Evolutionary conservation across 148 eudicot species (phyloP).

Genomic region (Rhododendron ferrugineum): DNA sequence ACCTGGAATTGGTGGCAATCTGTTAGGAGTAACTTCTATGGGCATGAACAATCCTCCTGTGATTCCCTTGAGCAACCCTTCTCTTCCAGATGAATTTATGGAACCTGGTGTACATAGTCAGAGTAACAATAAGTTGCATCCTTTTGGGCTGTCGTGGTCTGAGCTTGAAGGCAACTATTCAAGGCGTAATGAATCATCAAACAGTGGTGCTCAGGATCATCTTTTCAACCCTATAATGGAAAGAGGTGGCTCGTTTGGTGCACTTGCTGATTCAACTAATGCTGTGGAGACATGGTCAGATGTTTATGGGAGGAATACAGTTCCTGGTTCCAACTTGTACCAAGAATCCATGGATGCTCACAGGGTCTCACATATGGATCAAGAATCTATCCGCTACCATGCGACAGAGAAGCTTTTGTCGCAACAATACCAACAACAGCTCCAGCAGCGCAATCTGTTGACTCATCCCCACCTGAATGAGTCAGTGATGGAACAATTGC

Average conservation of each 20-base stretch:
- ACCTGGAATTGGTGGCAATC: conserved; percentile 57
- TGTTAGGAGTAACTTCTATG: conserved; percentile 33
- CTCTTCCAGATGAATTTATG: conserved; percentile 31
- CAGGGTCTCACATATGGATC: conserved; percentile 40
- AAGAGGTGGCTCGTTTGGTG: conserved; percentile 36
- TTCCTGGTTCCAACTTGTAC: conserved; percentile 44
- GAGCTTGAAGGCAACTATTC: conserved; percentile 65
- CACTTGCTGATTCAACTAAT: conserved; percentile 35
- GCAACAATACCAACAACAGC: conserved; percentile 49
- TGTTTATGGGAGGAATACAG: conserved; percentile 35
- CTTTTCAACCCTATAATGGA: conserved; percentile 34
- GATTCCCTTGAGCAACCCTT: conserved; percentile 28
- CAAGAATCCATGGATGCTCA: conserved; percentile 53
- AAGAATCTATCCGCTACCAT: conserved; percentile 53
- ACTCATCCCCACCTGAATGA: conserved; percentile 58
- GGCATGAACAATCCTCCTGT: conserved; percentile 33
- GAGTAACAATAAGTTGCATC: conserved; percentile 69
- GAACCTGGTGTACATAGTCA: conserved; percentile 32
- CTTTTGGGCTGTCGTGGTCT: conserved; percentile 88
- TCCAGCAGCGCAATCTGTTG: conserved; percentile 48
- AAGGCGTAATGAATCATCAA: conserved; percentile 44
- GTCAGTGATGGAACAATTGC: conserved; percentile 39
- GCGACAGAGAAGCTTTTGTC: conserved; percentile 52
- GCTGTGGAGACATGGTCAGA: conserved; percentile 54
- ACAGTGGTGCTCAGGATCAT: conserved; percentile 35